Base-by-base conservation (phyloP, 371 early-diverging fungal species). In the Lichtheimia ramosa region DNA sequence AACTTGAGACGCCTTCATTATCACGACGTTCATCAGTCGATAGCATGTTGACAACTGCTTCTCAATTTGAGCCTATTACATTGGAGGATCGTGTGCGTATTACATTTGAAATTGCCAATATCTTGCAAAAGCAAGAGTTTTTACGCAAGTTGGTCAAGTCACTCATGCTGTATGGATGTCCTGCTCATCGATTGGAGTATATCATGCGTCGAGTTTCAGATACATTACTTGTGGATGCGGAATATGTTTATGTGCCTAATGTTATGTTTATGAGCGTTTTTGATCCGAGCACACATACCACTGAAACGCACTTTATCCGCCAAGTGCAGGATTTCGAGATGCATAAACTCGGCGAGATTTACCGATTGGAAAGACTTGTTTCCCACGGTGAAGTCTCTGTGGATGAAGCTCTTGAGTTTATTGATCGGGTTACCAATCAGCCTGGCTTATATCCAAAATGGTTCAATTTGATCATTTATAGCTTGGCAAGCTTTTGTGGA, bases 251-350 rank as follows among this genome's bases (percentile, higher is more conserved):
- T 51, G 68, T 89, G 55, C 92, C 92, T 3, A 86, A 86, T 24
- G 77, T 89, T 23, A 87, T 90, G 83, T 82, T 91, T 43, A 74
- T 92, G 43, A 81, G 86, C 2, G 90, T 92, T 56, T 83, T 83
- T 60, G 89, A 90, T 63, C 79, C 79, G n/a, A 77, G 85, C 24
- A 90, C 90, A 1, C 87, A 90, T 56, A 87, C 91, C 5, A 88
- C 88, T 16, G 92, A 92, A 56, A 92, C 92, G 0, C 89, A 90
- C 51, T 83, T 90, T 40, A 73, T 92, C 48, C 80, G 85, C 4
- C 77, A 75, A 21, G 54, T 75, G 0, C 83, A 78, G 20, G 76
- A 79, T n/a, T 89, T 87, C 70, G 87, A 91, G 48, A 88, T 91
- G 90, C 73, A 86, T 65, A 77, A 76, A 51, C 75, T 86, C 7